Conservation (phyloP, 257 asterid species). For the Forsythia viridissima region DNA sequence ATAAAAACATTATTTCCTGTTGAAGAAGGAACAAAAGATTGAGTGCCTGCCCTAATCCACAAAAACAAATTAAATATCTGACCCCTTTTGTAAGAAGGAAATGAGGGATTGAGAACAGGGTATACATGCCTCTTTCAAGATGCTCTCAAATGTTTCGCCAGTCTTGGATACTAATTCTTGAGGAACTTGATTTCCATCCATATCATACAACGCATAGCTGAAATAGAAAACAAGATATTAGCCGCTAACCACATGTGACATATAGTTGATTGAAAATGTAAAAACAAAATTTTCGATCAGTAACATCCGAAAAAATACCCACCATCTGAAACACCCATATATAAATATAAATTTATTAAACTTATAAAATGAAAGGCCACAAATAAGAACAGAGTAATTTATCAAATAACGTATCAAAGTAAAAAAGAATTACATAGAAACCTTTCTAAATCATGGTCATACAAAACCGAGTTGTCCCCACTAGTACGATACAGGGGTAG, state of each 20-base stretch:
- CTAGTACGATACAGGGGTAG: constrained; percentile 96
- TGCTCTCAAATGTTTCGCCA: constrained; percentile 84
- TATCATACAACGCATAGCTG: constrained; percentile 94
- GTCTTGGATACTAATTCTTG: constrained; percentile 82
- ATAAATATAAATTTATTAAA: constrained; percentile 1
- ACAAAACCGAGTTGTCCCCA: constrained; percentile 93
- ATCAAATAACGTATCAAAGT: background rate
- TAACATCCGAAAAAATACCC: background rate
- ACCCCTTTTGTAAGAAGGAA: too few relatives aligned
- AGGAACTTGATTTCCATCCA: constrained; percentile 89
- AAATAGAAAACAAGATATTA: constrained; percentile 5
- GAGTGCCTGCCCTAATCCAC: background rate
- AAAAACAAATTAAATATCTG: background rate
- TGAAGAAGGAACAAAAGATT: background rate
- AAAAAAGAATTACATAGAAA: constrained; percentile 24
- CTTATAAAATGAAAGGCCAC: background rate
- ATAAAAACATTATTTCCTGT: background rate
- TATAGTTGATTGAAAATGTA: constrained; percentile 1
- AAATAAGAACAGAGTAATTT: background rate
- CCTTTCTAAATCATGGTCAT: constrained; percentile 99
- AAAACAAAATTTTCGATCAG: background rate
- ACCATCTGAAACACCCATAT: constrained; percentile 3
- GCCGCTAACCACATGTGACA: background rate
- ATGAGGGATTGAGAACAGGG: background rate
- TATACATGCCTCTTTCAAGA: constrained; percentile 73